These are phyloP conservation scores for Cladobotryum protrusum DNA, from an alignment of 2,329 filamentous ascomycete species.

Conservation along the genomic window DNA sequence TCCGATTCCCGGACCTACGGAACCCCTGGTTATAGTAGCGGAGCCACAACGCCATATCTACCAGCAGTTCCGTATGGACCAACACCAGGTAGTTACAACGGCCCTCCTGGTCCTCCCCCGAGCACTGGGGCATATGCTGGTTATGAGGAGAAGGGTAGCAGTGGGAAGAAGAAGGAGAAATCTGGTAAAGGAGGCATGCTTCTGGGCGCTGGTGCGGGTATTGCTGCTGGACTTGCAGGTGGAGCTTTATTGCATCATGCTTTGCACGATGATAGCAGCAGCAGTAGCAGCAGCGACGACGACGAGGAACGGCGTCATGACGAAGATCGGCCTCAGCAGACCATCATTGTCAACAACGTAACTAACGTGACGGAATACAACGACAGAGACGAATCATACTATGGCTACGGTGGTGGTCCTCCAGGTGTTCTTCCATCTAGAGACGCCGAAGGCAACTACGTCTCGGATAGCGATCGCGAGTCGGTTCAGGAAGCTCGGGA, in stretches of 20 bases:
- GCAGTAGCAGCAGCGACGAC: constrained; percentile 12
- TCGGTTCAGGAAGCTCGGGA: constrained; percentile 36
- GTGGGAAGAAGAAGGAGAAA: constrained; percentile 27
- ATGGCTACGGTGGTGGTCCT: constrained; percentile 18
- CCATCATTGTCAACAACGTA: constrained; percentile 1
- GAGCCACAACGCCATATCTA: constrained; percentile 5
- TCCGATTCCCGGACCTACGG: constrained; percentile 21
- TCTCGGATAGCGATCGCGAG: constrained; percentile 38
- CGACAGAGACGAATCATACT: neutral
- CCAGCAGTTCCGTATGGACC: constrained; percentile 2
- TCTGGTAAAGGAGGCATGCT: constrained; percentile 49
- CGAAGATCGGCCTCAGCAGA: neutral
- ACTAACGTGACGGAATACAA: constrained; percentile 4
- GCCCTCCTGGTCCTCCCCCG: constrained; percentile 13
- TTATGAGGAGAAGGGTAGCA: constrained; percentile 8
- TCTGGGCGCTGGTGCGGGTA: constrained; percentile 52
- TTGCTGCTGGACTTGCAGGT: constrained; percentile 51
- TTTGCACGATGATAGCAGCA: constrained; percentile 26
- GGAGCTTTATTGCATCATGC: constrained; percentile 54
- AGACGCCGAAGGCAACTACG: constrained; percentile 36
- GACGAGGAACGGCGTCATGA: constrained; percentile 14
- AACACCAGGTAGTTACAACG: constrained; percentile 9
- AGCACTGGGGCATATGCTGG: constrained; percentile 15
- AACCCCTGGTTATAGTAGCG: constrained; percentile 11
- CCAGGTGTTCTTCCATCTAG: constrained; percentile 32